These are phyloP conservation scores for Cichorium intybus DNA, from an alignment of 140 eudicot genomes.

Conservation along the genomic window DNA sequence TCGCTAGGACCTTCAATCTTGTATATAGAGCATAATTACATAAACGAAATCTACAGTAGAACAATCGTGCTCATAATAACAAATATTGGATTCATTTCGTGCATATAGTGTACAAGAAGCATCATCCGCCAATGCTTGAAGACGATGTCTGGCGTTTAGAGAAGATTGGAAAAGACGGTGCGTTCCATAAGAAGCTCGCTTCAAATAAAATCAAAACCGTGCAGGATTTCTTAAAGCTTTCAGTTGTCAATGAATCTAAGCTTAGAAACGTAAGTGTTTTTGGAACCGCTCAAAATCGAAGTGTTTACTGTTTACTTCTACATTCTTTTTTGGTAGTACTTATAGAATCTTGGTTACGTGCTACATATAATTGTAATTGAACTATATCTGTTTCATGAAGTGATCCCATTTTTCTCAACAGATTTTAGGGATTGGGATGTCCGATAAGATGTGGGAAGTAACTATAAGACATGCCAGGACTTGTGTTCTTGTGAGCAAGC, in stretches of 20 bases:
- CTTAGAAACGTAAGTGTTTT: slow-evolving; percentile 50
- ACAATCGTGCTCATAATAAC: too few species aligned
- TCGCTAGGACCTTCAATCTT: too few species aligned
- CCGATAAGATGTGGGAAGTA: slow-evolving; percentile 75
- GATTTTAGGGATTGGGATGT: slow-evolving; percentile 70
- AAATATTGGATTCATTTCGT: neutral
- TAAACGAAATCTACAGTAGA: too few species aligned
- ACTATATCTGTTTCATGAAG: neutral
- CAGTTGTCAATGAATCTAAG: slow-evolving; percentile 31
- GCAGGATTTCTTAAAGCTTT: slow-evolving; percentile 58
- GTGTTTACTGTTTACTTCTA: too few species aligned
- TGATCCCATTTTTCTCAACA: slow-evolving; percentile 4
- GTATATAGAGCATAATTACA: too few species aligned
- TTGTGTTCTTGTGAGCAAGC: slow-evolving; percentile 38
- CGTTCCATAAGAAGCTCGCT: slow-evolving; percentile 53
- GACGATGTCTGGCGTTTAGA: slow-evolving; percentile 93
- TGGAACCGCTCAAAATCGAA: too few species aligned
- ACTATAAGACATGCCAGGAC: slow-evolving; percentile 57
- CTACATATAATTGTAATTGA: neutral
- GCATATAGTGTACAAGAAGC: slow-evolving; percentile 74
- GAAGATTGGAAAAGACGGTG: slow-evolving; percentile 91
- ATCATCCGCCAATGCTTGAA: slow-evolving; percentile 68
- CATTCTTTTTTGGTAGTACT: neutral
- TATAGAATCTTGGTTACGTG: neutral
- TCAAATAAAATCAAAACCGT: slow-evolving; percentile 45